Evolutionary conservation across 305 asterid species (phyloP), one percentile per base, ranked within the genome.

Genomic region (Salvia sclarea): DNA sequence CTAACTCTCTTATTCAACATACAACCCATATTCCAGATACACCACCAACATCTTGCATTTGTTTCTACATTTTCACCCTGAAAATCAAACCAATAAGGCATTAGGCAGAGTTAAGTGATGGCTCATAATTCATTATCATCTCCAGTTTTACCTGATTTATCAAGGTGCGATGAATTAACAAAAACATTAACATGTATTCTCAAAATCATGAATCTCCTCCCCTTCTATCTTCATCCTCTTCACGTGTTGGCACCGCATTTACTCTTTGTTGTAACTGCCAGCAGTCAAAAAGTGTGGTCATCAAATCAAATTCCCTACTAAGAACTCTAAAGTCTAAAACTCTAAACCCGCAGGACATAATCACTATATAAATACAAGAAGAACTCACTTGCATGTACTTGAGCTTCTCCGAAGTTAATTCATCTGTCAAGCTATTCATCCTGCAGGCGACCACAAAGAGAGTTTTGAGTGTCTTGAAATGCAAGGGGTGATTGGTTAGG

Each of bases 401-500:
- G 1, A 84, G 72, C 76, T 76, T 95, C 78, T 92, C 99, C 7
- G 88, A 73, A 66, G 85, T 88, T 84, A 95, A 87, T 77, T 95
- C 99, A 62, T 92, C 96, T 0, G 96, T 89, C 90, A 95, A 80
- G 84, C 82, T 82, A 79, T 53, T 76, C 95, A 88, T 88, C 92
- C 99, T 94, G 96, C 80, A 82, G 67, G 74, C 40, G 66, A 18
- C 45, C 58, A 49, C 45, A 69, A 58, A 66, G 40, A 57, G 52
- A 49, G 59, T 31, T 6, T 37, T 78, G 71, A 78, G 63, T 70
- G 62, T 70, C 24, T 30, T 45, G 59, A 48, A 64, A 59, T 75
- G 4, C 9, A 48, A 5, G 16, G 50, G 22, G 14, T 33, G 43
- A 38, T 16, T 33, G 45, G 14, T 55, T 28, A n/a, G 13, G 13